Evolutionary conservation across 225 moss, liverwort and hornwort genomes (phyloP), one percentile per base, ranked within the genome.

Genomic region (Asterella californica): DNA sequence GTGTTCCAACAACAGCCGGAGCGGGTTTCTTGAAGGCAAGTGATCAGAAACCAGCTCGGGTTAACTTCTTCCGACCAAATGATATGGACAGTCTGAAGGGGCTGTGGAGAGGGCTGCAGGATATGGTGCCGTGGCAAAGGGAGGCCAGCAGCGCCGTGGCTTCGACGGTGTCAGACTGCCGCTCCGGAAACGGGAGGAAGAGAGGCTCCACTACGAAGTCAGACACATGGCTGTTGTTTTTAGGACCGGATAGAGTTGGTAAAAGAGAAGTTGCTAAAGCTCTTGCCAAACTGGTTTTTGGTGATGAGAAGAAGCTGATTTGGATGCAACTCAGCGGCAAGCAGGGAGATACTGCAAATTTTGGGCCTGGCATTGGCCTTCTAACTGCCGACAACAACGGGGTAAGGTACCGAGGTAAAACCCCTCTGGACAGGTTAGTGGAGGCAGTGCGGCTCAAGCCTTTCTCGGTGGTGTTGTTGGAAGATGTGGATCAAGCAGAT

Each of bases 401-500:
- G 22, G 48, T 79, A 15, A 86, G 84, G 18, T 87, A 85, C 64
- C 61, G 88, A 49, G 93, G 91, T 10, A 84, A 76, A 33, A 88
- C 81, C 9, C 88, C 91, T 21, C 83, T 99, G 0, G 97, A 99
- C 34, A 85, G 92, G 57, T 78, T 99, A 1, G 91, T 79, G 3
- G 93, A 93, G 52, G 92, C 92, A 0, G 87, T 99, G 11, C 50
- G 79, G 32, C 34, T 86, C 76, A 90, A 89, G 53, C 91, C 91
- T 1, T 89, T 86, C 24, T 90, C 93, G 0, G 94, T 99, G 29
- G 86, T 99, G 11, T 42, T 94, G 19, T 53, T 99, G 15, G 97
- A 99, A 83, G 91, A 99, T 80, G 81, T 99, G 3, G 93, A 99
- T 74, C 78, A 82, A 53, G 93, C 93, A 6, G 93, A 92, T 46